Conservation (phyloP, 2,329 filamentous ascomycete species). For the Chalaropsis thielavioides region DNA sequence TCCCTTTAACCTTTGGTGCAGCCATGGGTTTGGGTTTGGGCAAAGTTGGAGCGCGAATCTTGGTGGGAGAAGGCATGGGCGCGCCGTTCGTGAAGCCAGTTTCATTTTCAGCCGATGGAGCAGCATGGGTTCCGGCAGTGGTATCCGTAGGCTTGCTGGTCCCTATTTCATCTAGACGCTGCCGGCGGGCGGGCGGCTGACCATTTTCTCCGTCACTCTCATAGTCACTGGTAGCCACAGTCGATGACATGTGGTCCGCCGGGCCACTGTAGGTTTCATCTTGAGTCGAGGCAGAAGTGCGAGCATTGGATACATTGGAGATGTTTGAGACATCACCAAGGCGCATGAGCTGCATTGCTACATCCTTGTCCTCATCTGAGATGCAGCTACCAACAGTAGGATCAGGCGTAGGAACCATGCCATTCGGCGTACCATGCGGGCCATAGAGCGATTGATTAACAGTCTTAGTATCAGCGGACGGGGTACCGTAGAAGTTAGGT, state of each 20-base stretch:
- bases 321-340: conserved; percentile 58
- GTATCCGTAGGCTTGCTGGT: conserved; percentile 29
- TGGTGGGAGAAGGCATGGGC: conserved; percentile 11
- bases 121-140: neutral
- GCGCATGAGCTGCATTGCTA: conserved; percentile 91
- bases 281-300: conserved; percentile 81
- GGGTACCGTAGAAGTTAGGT: conserved; percentile 28
- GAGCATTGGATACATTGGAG: conserved; percentile 82
- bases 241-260: conserved; percentile 72
- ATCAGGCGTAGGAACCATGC: conserved; percentile 79
- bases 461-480: conserved; percentile 44
- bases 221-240: conserved; percentile 66
- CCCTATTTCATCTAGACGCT: conserved; percentile 37
- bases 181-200: conserved; percentile 40
- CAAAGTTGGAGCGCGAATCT: conserved; percentile 17
- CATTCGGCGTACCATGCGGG: conserved; percentile 16
- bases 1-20: conserved; percentile 25
- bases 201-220: conserved; percentile 50
- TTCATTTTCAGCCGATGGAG: conserved; percentile 10
- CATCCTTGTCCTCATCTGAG: conserved; percentile 86
- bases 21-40: conserved; percentile 25
- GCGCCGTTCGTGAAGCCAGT: neutral
- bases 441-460: conserved; percentile 34
- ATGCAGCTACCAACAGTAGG: conserved; percentile 96
- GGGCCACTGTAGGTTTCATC: conserved; percentile 88